A percentile compares a stretch with the other conserved stretches of the same genome.
Conservation (phyloP, 2,329 filamentous ascomycete genomes). For the Hymenotorrendiella dingleyae region DNA sequence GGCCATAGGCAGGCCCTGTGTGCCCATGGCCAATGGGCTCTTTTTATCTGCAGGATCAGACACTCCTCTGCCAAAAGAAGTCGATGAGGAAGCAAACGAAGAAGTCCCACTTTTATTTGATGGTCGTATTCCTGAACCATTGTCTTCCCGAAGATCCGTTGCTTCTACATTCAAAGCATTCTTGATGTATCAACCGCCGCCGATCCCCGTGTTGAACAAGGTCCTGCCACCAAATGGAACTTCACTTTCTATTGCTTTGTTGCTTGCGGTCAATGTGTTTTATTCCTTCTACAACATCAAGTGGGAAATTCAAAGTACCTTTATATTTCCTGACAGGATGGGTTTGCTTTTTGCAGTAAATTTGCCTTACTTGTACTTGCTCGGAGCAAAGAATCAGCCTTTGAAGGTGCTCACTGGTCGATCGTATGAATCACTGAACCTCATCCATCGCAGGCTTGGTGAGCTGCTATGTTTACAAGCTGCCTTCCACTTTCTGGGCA, state of each 20-base stretch:
- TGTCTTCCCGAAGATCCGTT: slow-evolving; percentile 8
- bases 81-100: slow-evolving; percentile 18
- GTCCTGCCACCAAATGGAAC: slow-evolving; percentile 51
- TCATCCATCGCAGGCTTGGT: slow-evolving; percentile 58
- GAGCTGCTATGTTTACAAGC: slow-evolving; percentile 57
- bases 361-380: slow-evolving; percentile 51
- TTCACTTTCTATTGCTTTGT: slow-evolving; percentile 44
- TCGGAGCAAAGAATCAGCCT: slow-evolving; percentile 62
- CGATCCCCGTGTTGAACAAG: slow-evolving; percentile 51
- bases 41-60: no score
- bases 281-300: slow-evolving; percentile 49
- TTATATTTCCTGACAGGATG: slow-evolving; percentile 40
- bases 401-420: slow-evolving; percentile 53
- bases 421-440: slow-evolving; percentile 61
- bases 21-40: no score
- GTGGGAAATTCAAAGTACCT: slow-evolving; percentile 42
- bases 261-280: slow-evolving; percentile 50
- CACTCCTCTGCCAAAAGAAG: slow-evolving; percentile 12
- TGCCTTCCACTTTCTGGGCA: slow-evolving; percentile 47
- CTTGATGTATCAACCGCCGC: slow-evolving; percentile 51
- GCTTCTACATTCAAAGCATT: slow-evolving; percentile 18
- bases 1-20: neutral
- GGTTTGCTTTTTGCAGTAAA: slow-evolving; percentile 40
- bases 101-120: slow-evolving; percentile 20
- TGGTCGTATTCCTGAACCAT: neutral